Base-by-base conservation (phyloP, 2,329 filamentous ascomycete species). In the Pochonia chlamydosporia region DNA sequence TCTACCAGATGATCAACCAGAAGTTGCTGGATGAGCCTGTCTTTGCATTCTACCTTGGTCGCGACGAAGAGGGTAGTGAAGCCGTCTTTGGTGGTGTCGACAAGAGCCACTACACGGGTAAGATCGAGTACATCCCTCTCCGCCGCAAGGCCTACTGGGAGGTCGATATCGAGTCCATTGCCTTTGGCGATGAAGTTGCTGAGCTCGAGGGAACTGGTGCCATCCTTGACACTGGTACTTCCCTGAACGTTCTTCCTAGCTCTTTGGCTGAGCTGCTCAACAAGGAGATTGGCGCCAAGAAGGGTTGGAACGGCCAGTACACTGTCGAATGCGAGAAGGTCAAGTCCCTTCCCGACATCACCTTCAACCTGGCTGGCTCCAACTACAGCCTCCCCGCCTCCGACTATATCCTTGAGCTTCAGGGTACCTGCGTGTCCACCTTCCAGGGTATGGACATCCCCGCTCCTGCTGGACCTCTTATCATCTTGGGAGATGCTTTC, bases 131-230 rank as follows among this genome's bases (percentile, higher is more conserved):
- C 69, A 89, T 99, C 58, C 93, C 93, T 47, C 82, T 99, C 59
- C 89, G 93, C 69, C 89, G 93, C 67, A 97, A 97, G 85, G 93
- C 93, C 43, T 99, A 99, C 81, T 99, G 93, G 93, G 93, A 99
- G 79, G 92, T 99, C 47, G 91, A 97, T 62, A 84, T 99, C 52
- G 85, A 97, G 62, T 79, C 89, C 54, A 93, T 99, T 72, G 83
- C 86, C 47, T 89, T 96, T 55, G 95, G 93, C 59, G 79, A 91
- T 45, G 81, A 87, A 63, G 84, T 82, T 56, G 91, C 91, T 52
- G 87, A 96, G 69, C 84, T 97, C 55, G 92, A 97, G 56, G 82
- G 89, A 77, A 96, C 90, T 49, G 95, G 93, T 73, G 89, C 90
- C 60, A 96, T 99, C 56, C 87, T 99, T 52, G 93, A 99, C 78